Conservation (phyloP, 2,329 filamentous ascomycete species). For the Teratosphaeria pseudoeucalypti region DNA sequence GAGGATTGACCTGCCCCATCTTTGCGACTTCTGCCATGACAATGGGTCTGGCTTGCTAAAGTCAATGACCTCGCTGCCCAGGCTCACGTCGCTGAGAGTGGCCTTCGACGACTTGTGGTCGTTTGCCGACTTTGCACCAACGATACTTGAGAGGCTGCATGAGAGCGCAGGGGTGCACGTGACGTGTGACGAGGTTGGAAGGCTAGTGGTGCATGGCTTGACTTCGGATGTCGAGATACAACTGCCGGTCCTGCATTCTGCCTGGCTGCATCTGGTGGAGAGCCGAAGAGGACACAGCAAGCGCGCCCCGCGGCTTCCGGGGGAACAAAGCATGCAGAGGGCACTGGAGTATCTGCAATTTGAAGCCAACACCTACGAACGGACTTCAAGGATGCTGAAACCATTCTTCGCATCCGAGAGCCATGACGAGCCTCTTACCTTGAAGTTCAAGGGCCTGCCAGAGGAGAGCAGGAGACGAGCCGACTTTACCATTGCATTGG, state of each 20-base stretch:
- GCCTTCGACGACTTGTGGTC: not conserved
- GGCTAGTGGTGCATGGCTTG: not conserved
- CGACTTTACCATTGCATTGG: conserved; percentile 3
- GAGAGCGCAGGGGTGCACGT: not conserved
- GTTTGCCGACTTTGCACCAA: not conserved
- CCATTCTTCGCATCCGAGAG: conserved; percentile 2
- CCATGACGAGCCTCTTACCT: not conserved
- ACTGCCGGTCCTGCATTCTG: conserved; percentile 1
- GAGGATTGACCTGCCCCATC: not conserved
- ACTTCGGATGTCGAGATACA: not conserved
- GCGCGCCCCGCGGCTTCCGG: not conserved
- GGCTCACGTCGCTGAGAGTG: not conserved
- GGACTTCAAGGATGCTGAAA: not conserved
- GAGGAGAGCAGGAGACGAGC: not conserved
- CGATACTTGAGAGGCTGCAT: not conserved
- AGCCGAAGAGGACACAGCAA: not conserved
- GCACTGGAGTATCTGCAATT: conserved; percentile 4
- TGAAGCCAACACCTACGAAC: conserved; percentile 5
- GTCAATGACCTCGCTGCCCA: not conserved
- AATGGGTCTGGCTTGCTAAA: conserved; percentile 2
- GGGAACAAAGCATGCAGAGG: not conserved
- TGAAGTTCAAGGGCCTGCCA: not conserved
- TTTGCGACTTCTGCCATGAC: conserved; percentile 2
- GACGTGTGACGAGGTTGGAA: conserved; percentile 1
- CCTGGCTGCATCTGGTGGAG: conserved; percentile 1